Evolutionary conservation across 345 rosid species (phyloP).

Genomic region (Gossypium raimondii): DNA sequence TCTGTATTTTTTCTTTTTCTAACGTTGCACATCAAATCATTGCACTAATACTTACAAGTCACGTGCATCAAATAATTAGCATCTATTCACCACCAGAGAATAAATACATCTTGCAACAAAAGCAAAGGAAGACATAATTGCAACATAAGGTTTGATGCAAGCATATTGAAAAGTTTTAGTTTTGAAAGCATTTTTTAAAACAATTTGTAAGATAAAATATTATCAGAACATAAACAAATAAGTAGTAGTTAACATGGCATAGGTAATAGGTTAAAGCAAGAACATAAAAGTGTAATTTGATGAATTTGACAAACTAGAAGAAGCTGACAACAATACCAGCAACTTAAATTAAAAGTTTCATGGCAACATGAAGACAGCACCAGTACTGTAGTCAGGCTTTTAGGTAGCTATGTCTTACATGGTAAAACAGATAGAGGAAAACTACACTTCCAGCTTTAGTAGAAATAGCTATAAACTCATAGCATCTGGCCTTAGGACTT

Average conservation of each 20-base stretch:
- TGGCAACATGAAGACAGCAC: neutral
- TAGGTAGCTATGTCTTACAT: too few relatives aligned
- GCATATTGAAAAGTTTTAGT: neutral
- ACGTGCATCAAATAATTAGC: neutral
- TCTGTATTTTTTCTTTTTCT: neutral
- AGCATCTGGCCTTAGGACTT: too few relatives aligned
- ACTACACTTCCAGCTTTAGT: too few relatives aligned
- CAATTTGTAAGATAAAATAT: neutral
- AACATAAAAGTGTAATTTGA: neutral
- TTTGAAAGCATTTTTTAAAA: neutral
- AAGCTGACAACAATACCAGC: neutral
- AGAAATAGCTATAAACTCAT: too few relatives aligned
- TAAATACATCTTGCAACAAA: neutral
- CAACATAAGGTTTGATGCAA: neutral
- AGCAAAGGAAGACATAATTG: neutral
- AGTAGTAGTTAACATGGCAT: neutral
- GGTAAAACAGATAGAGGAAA: too few relatives aligned
- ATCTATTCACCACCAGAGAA: neutral
- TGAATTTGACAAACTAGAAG: neutral
- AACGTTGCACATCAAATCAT: neutral
- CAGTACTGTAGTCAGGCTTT: neutral
- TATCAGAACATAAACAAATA: neutral
- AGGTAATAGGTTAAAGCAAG: neutral
- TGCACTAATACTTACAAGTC: neutral
- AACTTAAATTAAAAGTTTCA: neutral